phyloP scores from a whole-genome alignment of 2,329 filamentous ascomycete genomes.

The Coniochaeta ligniaria region DNA sequence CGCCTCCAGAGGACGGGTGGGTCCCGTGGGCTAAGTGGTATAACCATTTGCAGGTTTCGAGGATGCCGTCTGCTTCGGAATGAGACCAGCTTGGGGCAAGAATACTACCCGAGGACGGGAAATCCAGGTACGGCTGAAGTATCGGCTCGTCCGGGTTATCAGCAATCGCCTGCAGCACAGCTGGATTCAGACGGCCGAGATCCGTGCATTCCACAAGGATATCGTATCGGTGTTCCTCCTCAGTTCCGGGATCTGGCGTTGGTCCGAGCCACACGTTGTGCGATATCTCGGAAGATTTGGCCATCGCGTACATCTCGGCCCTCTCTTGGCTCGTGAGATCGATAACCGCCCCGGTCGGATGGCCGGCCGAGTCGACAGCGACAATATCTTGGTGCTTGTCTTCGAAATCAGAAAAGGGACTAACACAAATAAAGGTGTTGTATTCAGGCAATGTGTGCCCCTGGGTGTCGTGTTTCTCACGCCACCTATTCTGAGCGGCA shows the following conservation, averaged over 20 bases:
- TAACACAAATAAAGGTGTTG: conserved; percentile 73
- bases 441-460: conserved; percentile 55
- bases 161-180: conserved; percentile 56
- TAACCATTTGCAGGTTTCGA: conserved; percentile 87
- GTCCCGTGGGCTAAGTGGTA: conserved; percentile 71
- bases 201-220: conserved; percentile 86
- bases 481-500: conserved; percentile 70
- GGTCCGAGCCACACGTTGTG: conserved; percentile 87
- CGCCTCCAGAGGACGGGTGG: conserved; percentile 23
- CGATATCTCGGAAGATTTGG: conserved; percentile 79
- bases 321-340: conserved; percentile 90
- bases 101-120: conserved; percentile 91
- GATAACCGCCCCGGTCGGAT: conserved; percentile 67
- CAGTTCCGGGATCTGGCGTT: conserved; percentile 62
- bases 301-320: conserved; percentile 90
- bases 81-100: conserved; percentile 79
- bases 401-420: conserved; percentile 66
- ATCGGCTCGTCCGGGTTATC: conserved; percentile 41
- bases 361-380: conserved; percentile 64
- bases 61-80: conserved; percentile 72
- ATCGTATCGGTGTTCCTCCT: conserved; percentile 62
- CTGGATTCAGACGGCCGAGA: conserved; percentile 66
- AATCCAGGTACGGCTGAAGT: conserved; percentile 53
- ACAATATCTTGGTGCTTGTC: conserved; percentile 62
- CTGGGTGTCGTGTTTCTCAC: conserved; percentile 52